Evolutionary conservation across 176 grass and related monocot species (phyloP), one percentile per base, ranked within the genome.

Genomic region (barley (Hordeum vulgare)): DNA sequence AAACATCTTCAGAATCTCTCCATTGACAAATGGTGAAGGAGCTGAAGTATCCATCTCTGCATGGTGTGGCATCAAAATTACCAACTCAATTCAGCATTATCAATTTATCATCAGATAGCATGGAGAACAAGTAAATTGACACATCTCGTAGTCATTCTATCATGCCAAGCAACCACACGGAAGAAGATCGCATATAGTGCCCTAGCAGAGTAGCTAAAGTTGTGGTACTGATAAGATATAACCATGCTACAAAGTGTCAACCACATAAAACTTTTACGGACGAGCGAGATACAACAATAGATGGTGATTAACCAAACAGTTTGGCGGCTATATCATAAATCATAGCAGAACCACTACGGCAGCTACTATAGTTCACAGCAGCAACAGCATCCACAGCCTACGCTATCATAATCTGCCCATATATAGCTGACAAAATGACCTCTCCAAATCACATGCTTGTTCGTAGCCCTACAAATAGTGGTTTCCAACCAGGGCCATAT

Each of bases 41-140:
- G 75, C 90, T 35, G 96, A 94, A 39, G 93, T 89, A 86, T 98
- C 96, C 96, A 98, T 98, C 63, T 71, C 93, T 87, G 77, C 78
- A 77, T 76, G 68, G 25, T 39, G 13, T 13, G 17, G 21, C 35
- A 49, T 78, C 20, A 68, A 21, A 78, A 64, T 41, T 31, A 37
- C 39, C 17, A 78, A 56, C 61, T 54, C 28, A 79, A 59, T 21
- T 73, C 11, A 28, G 64, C 37, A 47, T 28, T 65, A 66, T 58
- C 64, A 77, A 73, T 14, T 28, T 65, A 66, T 58, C 64, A 77
- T 78, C 21, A 23, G 8, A 33, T 51, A 25, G 31, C 33, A 73
- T 20, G 20, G 20, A 12, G 15, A 57, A 57, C 3, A 64, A 66
- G 54, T 17, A 67, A 75, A 75, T 60, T 59, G 4, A 6, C 9